Percentiles rank a stretch among this genome's conserved stretches.
These are phyloP conservation scores for Biscogniauxia marginata DNA, from an alignment of 2,329 filamentous ascomycete genomes.

Conservation along the genomic window DNA sequence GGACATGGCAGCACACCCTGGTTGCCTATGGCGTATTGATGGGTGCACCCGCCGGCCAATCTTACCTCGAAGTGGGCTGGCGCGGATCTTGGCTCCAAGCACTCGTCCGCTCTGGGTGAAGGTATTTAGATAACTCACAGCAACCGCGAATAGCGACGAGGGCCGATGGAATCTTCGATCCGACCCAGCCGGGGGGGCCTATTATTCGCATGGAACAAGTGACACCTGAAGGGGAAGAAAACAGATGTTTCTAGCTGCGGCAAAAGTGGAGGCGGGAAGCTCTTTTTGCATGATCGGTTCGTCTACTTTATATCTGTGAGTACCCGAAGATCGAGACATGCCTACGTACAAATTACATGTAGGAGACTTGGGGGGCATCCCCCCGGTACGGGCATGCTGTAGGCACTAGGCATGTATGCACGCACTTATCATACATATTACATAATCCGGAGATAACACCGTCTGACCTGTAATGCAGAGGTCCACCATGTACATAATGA, in stretches of 20 bases:
- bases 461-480: not conserved
- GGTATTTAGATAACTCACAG: not conserved
- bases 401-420: not conserved
- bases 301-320: not conserved
- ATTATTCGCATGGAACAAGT: no score
- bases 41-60: slow-evolving; percentile 7
- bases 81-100: slow-evolving; percentile 1
- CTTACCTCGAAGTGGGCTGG: slow-evolving; percentile 9
- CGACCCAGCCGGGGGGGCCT: not conserved
- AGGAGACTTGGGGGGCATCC: no score
- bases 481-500: no score
- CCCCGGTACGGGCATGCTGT: no score
- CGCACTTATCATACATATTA: not conserved
- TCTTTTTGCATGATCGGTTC: not conserved
- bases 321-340: not conserved
- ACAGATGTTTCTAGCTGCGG: no score
- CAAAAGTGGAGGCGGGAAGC: not conserved
- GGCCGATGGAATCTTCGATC: not conserved
- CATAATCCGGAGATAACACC: not conserved
- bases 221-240: not conserved
- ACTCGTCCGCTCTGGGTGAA: not conserved
- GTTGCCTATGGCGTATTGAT: slow-evolving; percentile 12
- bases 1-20: slow-evolving; percentile 13
- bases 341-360: no score
- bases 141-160: not conserved